Evolutionary conservation across 2,329 filamentous ascomycete species (phyloP).

Genomic region (Sporothrix pseudoabietina): DNA sequence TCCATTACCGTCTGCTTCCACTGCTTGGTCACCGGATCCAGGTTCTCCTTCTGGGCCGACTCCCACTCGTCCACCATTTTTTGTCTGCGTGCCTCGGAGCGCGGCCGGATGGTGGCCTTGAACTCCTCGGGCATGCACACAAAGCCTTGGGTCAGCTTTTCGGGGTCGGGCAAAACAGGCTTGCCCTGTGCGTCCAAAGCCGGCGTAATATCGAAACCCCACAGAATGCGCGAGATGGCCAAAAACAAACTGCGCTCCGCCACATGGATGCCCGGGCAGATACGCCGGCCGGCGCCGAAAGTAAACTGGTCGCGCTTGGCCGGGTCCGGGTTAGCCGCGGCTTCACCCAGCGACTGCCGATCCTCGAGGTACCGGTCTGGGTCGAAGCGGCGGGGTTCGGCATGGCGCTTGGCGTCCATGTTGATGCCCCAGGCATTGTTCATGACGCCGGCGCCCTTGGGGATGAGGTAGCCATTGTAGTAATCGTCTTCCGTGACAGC

Average conservation of each 20-base stretch:
- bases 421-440: slow-evolving; percentile 42
- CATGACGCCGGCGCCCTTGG: slow-evolving; percentile 50
- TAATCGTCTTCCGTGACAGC: slow-evolving; percentile 52
- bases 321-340: slow-evolving; percentile 16
- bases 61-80: not conserved
- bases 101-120: slow-evolving; percentile 42
- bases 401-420: slow-evolving; percentile 35
- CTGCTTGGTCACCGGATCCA: slow-evolving; percentile 7
- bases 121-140: slow-evolving; percentile 49
- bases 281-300: not conserved
- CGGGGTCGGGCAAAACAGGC: slow-evolving; percentile 44
- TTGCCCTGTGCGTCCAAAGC: slow-evolving; percentile 35
- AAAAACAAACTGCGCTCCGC: slow-evolving; percentile 31
- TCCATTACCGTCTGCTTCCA: not conserved
- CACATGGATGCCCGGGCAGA: slow-evolving; percentile 28
- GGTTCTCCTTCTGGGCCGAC: not conserved
- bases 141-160: slow-evolving; percentile 47
- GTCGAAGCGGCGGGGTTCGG: slow-evolving; percentile 36
- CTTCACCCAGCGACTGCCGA: slow-evolving; percentile 25
- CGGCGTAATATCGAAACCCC: slow-evolving; percentile 10
- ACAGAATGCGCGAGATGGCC: slow-evolving; percentile 6
- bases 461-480: slow-evolving; percentile 53
- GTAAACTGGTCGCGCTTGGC: slow-evolving; percentile 13
- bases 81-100: slow-evolving; percentile 36
- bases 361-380: not conserved